Conservation (phyloP, 768 basidiomycete genomes). For the Crucibulum laeve region DNA sequence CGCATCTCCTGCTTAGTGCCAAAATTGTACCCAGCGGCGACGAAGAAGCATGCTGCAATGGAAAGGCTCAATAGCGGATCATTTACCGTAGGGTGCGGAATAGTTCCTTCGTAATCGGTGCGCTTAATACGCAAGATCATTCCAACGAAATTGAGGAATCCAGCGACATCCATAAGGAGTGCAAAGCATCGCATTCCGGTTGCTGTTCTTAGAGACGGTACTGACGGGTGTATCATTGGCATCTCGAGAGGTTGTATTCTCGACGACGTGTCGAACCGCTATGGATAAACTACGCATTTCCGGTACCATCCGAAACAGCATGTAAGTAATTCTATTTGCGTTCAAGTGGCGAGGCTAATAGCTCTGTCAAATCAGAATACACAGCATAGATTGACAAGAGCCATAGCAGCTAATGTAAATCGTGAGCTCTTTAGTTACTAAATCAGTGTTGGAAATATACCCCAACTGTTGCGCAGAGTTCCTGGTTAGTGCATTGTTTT, state of each 20-base stretch:
- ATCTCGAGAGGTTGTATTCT: background rate
- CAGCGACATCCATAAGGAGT: background rate
- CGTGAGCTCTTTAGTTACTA: background rate
- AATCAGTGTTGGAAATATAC: background rate
- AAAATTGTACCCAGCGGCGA: background rate
- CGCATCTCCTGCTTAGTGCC: background rate
- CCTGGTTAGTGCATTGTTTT: background rate
- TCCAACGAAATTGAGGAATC: background rate
- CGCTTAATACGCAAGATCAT: background rate
- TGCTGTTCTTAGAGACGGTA: background rate
- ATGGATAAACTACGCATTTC: background rate
- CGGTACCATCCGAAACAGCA: too few relatives aligned
- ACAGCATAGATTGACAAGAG: conserved; percentile 1
- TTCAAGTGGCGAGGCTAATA: background rate
- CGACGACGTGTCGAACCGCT: background rate
- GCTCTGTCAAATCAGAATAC: background rate
- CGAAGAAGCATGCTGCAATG: background rate
- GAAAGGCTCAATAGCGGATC: background rate
- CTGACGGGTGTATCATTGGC: background rate
- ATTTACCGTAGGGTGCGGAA: background rate
- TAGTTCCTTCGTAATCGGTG: background rate
- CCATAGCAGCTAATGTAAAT: background rate
- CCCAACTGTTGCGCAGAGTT: too few relatives aligned
- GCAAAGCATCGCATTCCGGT: background rate
- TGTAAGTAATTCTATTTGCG: background rate